Evolutionary conservation across 148 eudicot genomes (phyloP), one percentile per base, ranked within the genome.

Genomic region (Persicaria maculosa): DNA sequence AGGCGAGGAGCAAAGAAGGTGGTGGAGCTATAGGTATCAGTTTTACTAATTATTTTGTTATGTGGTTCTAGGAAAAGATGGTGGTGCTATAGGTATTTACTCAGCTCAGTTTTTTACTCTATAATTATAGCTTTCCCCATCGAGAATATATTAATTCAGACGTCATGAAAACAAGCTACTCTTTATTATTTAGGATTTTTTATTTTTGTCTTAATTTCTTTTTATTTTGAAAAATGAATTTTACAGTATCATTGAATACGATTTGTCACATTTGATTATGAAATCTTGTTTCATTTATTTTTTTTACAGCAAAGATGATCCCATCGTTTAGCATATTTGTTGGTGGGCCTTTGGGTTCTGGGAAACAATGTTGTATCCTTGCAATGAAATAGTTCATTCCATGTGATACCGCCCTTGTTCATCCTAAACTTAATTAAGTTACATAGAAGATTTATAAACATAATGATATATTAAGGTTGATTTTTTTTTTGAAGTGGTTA

Each of bases 291-390:
- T 64, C 45, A 4, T 5, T 52, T 31, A 59, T 20, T 40, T 67
- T 72, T 44, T 73, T 50, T 89, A 78, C 90, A 92, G 99, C 97
- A 80, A 95, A 90, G 86, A 96, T 96, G 99, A 90, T 96, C 78
- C 99, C 99, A 65, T 48, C 92, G 22, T 96, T 96, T 85, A 89
- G 77, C 90, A 83, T 96, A 95, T 96, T 96, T 83, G 97, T 97
- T 83, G 99, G 99, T n/a, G 99, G 99, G 78, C 99, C 99, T 61
- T 80, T 96, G 79, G 99, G 99, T 65, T 87, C 96, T 52, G 97
- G 99, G 75, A 92, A 76, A 82, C 99, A 96, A 84, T 96, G 99
- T 97, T 95, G 90, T 36, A 20, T 45, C 46, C 43, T 45, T 45
- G 22, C 47, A 11, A 43, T 22, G 25, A 22, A 70, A 45, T 11